A percentile compares a stretch with the other conserved stretches of the same genome.
Evolutionary conservation across 495 filamentous ascomycete species (phyloP).

Genomic region (Staphylotrichum tortipilum): DNA sequence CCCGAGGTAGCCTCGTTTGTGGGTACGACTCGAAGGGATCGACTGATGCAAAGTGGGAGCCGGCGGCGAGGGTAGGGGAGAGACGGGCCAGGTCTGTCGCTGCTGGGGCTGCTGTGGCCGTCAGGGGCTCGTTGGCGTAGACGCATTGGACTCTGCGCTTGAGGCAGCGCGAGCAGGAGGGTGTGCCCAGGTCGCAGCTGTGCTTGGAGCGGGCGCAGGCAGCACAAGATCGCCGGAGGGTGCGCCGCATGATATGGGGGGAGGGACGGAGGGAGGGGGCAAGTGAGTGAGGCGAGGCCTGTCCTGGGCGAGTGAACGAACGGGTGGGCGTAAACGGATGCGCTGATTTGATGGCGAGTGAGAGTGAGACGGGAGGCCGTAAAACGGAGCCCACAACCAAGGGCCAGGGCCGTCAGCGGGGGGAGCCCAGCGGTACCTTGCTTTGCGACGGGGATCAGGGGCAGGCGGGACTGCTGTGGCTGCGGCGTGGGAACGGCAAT

Average conservation of each 20-base stretch:
- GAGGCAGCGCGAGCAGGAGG: constrained; percentile 42
- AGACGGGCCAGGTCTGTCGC: neutral
- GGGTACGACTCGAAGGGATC: constrained; percentile 49
- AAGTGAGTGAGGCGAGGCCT: too few relatives aligned
- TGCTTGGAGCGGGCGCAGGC: constrained; percentile 43
- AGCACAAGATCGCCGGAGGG: constrained; percentile 42
- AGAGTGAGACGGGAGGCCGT: too few relatives aligned
- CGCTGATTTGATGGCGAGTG: too few relatives aligned
- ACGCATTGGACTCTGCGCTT: constrained; percentile 35
- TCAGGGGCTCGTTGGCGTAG: constrained; percentile 42
- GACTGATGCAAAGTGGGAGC: constrained; percentile 18
- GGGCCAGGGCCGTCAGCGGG: too few relatives aligned
- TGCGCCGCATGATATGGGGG: constrained; percentile 31
- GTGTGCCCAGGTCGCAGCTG: constrained; percentile 40
- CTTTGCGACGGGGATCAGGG: too few relatives aligned
- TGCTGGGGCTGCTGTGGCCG: constrained; percentile 12
- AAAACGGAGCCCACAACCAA: too few relatives aligned
- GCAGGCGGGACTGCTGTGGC: too few relatives aligned
- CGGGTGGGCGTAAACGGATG: too few relatives aligned
- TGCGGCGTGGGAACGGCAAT: too few relatives aligned
- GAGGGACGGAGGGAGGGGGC: too few relatives aligned
- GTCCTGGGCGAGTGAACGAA: too few relatives aligned
- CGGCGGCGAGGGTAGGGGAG: neutral
- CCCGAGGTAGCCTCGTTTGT: constrained; percentile 36
- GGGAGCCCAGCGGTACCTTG: too few relatives aligned